Conservation (phyloP, 371 early-diverging fungal genomes). For the Haplosporangium sp. region DNA sequence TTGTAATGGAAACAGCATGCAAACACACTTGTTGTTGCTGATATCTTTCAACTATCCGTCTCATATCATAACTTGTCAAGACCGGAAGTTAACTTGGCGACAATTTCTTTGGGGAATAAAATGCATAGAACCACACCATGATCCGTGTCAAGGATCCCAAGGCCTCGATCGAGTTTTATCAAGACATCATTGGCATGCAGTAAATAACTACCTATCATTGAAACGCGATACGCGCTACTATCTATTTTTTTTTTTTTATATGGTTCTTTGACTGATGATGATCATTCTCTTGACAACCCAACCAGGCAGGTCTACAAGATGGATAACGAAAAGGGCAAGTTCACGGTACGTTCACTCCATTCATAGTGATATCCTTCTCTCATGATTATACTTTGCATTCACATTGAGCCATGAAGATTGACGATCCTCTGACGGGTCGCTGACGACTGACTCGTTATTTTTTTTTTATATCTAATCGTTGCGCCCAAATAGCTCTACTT, state of each 20-base stretch:
- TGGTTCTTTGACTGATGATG: no score
- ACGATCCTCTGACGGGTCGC: neutral
- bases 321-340: constrained; percentile 73
- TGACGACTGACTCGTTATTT: neutral
- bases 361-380: neutral
- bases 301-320: constrained; percentile 66
- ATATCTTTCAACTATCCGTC: neutral
- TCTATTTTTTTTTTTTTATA: neutral
- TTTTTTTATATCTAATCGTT: neutral
- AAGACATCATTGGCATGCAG: constrained; percentile 87
- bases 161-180: constrained; percentile 81
- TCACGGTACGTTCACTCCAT: constrained; percentile 64
- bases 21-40: no score
- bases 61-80: neutral
- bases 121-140: constrained; percentile 76
- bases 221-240: neutral
- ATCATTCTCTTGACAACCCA: no score
- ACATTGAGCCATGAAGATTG: neutral
- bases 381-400: no score
- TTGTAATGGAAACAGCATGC: constrained; percentile 35
- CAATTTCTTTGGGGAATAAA: no score
- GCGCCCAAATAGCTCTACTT: constrained; percentile 63
- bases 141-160: constrained; percentile 86
- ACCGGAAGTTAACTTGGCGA: neutral
- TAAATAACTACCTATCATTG: constrained; percentile 34